These are phyloP conservation scores for Suhomyces yuchorum DNA, from an alignment of 1,139 yeast species.

Conservation along the genomic window DNA sequence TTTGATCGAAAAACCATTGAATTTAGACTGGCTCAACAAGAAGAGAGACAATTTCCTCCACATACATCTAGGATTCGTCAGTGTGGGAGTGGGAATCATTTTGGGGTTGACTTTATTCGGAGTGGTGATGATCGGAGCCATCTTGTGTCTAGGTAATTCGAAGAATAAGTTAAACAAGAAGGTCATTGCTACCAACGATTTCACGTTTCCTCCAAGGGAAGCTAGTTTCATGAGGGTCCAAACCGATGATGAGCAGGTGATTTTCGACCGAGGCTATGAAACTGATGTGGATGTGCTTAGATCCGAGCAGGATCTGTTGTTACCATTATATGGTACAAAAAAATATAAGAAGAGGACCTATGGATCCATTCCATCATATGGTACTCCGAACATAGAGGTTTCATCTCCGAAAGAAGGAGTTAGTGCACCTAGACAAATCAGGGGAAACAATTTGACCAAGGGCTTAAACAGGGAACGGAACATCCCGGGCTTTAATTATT, in stretches of 20 bases:
- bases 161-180: conserved; percentile 14
- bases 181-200: conserved; percentile 11
- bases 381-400: neutral
- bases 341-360: conserved; percentile 20
- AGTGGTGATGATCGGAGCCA: conserved; percentile 30
- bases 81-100: conserved; percentile 66
- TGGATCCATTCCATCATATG: conserved; percentile 14
- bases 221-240: conserved; percentile 44
- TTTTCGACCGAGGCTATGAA: conserved; percentile 46
- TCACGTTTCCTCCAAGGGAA: conserved; percentile 24
- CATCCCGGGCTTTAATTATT: conserved; percentile 27
- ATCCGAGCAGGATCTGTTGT: conserved; percentile 35
- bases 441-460: conserved; percentile 23
- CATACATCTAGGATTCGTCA: conserved; percentile 63
- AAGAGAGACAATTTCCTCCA: conserved; percentile 42
- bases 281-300: conserved; percentile 45
- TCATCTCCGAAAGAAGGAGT: conserved; percentile 10
- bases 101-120: conserved; percentile 54
- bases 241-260: conserved; percentile 27
- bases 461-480: conserved; percentile 38
- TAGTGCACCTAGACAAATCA: conserved; percentile 29
- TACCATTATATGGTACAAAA: conserved; percentile 29
- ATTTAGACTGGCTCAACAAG: conserved; percentile 56
- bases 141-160: conserved; percentile 31
- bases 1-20: conserved; percentile 66